These are phyloP conservation scores for Butyriboletus appendiculatus DNA, from an alignment of 1,284 basidiomycete species.

Conservation along the genomic window DNA sequence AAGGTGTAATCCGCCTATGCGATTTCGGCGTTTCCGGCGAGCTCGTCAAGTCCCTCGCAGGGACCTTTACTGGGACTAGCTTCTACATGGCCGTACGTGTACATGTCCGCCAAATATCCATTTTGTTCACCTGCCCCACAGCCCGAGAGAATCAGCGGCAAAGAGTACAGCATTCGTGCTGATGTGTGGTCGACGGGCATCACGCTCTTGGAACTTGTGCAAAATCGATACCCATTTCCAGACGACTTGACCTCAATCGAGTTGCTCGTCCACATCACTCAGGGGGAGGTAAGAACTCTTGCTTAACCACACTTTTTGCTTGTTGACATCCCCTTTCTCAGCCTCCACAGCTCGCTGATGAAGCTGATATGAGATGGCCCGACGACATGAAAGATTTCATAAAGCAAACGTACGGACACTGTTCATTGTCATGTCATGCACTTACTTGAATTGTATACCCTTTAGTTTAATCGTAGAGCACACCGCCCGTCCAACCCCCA, in stretches of 20 bases:
- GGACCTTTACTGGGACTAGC: slow-evolving; percentile 95
- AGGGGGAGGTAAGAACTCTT: slow-evolving; percentile 59
- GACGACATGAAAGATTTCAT: slow-evolving; percentile 93
- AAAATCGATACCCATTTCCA: slow-evolving; percentile 96
- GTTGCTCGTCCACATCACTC: slow-evolving; percentile 89
- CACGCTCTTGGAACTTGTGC: slow-evolving; percentile 90
- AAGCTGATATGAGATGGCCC: slow-evolving; percentile 76
- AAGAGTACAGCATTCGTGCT: slow-evolving; percentile 89
- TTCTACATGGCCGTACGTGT: slow-evolving; percentile 94
- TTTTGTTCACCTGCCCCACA: slow-evolving; percentile 35
- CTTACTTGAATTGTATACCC: slow-evolving; percentile 1
- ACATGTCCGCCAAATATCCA: not conserved
- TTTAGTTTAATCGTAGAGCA: slow-evolving; percentile 59
- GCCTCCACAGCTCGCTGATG: slow-evolving; percentile 81
- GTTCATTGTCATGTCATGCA: slow-evolving; percentile 6
- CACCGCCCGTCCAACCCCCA: slow-evolving; percentile 77
- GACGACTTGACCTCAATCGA: slow-evolving; percentile 92
- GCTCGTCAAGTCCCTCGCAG: slow-evolving; percentile 87
- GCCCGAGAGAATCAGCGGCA: slow-evolving; percentile 92
- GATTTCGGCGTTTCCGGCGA: slow-evolving; percentile 99
- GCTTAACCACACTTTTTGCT: not conserved
- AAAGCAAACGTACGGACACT: slow-evolving; percentile 70
- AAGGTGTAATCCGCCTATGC: slow-evolving; percentile 89
- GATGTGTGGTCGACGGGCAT: slow-evolving; percentile 99
- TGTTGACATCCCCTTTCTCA: slow-evolving; percentile 37